phyloP scores from a whole-genome alignment of 371 early-diverging fungal genomes.

The Lichtheimia corymbifera region DNA sequence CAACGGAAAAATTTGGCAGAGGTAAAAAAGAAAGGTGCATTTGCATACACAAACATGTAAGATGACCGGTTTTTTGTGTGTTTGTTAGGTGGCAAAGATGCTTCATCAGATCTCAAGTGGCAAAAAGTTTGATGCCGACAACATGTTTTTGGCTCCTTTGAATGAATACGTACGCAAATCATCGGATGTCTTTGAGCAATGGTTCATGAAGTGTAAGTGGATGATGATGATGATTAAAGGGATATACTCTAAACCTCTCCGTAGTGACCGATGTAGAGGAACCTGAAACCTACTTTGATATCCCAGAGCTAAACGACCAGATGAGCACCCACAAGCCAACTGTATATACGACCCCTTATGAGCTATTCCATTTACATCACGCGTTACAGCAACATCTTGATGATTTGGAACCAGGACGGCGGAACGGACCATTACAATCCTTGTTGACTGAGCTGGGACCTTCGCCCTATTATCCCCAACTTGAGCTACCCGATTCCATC shows the following conservation, averaged over 20 bases:
- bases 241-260: background rate
- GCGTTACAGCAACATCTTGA: conserved; percentile 78
- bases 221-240: background rate
- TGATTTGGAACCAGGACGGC: conserved; percentile 50
- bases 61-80: too few relatives aligned
- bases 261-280: conserved; percentile 80
- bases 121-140: conserved; percentile 67
- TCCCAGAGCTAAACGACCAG: conserved; percentile 88
- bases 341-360: conserved; percentile 87
- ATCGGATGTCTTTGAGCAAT: conserved; percentile 72
- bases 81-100: conserved; percentile 79
- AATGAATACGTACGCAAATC: conserved; percentile 81
- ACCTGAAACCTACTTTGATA: conserved; percentile 88
- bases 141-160: conserved; percentile 75
- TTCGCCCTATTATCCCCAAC: conserved; percentile 62
- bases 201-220: conserved; percentile 68
- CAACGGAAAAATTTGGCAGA: conserved; percentile 96
- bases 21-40: conserved; percentile 23
- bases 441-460: conserved; percentile 85
- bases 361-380: conserved; percentile 87
- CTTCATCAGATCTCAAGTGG: conserved; percentile 90
- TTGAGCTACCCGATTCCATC: conserved; percentile 62
- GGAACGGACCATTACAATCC: conserved; percentile 75
- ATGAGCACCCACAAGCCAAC: conserved; percentile 82
- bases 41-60: background rate